A percentile compares a stretch with the other conserved stretches of the same genome.
These are phyloP conservation scores for Ceratocystis harringtonii DNA, from an alignment of 2,329 filamentous ascomycete species.

Conservation along the genomic window DNA sequence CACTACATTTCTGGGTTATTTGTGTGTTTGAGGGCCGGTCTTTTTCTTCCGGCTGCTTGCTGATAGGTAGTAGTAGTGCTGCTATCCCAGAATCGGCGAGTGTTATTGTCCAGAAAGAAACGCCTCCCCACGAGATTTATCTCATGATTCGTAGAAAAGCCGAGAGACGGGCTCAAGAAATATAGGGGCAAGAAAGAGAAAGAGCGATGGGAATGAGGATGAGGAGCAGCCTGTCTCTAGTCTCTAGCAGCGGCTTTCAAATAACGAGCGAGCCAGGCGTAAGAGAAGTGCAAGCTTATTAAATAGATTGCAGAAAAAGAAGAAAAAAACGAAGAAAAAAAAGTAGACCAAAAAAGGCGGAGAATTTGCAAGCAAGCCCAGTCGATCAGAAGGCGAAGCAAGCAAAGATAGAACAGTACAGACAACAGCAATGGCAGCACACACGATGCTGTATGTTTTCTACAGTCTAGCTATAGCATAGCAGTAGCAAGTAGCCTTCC, in stretches of 20 bases:
- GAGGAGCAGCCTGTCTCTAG: not conserved
- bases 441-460: too few relatives aligned
- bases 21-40: not conserved
- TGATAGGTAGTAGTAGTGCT: not conserved
- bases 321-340: not conserved
- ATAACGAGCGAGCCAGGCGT: too few relatives aligned
- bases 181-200: not conserved
- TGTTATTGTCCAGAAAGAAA: not conserved
- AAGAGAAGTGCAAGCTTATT: too few relatives aligned
- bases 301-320: not conserved
- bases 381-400: not conserved
- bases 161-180: not conserved
- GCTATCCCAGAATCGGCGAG: not conserved
- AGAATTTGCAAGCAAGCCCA: not conserved
- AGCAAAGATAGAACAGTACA: not conserved
- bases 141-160: not conserved
- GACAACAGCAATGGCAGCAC: not conserved
- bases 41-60: not conserved
- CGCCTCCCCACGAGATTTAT: not conserved
- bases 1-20: not conserved
- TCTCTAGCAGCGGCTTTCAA: not conserved
- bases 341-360: not conserved
- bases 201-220: not conserved
- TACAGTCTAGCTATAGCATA: too few relatives aligned
- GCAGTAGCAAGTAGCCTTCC: too few relatives aligned